Conservation (phyloP, 2,329 filamentous ascomycete species). For the Xylariomycetidae sp. region DNA sequence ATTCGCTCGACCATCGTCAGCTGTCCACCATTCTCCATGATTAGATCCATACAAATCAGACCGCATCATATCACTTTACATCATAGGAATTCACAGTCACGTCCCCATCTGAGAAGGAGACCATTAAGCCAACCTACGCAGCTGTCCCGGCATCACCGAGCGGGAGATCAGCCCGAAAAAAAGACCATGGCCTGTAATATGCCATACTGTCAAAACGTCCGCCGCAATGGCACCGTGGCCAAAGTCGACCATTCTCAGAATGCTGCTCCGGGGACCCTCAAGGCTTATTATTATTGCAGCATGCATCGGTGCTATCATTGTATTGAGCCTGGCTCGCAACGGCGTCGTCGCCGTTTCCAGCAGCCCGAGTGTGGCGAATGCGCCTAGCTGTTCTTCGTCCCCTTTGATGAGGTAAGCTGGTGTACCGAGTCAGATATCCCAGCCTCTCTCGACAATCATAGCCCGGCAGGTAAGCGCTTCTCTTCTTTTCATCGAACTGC, state of each 20-base stretch:
- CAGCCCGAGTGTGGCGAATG: conserved; percentile 17
- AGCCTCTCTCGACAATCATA: neutral
- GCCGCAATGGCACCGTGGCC: conserved; percentile 6
- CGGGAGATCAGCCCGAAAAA: too few relatives aligned
- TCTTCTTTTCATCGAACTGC: too few relatives aligned
- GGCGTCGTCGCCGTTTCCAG: conserved; percentile 7
- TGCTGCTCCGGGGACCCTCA: conserved; percentile 8
- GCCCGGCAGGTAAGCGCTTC: too few relatives aligned
- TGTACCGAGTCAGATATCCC: conserved; percentile 8
- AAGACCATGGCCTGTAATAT: conserved; percentile 12
- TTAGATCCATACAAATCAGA: too few relatives aligned
- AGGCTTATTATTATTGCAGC: conserved; percentile 16
- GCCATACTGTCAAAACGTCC: conserved; percentile 9
- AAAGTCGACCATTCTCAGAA: conserved; percentile 13
- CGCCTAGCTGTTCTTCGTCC: conserved; percentile 17
- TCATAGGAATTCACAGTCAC: too few relatives aligned
- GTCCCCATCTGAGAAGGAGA: too few relatives aligned
- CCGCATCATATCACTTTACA: too few relatives aligned
- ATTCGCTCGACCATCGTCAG: too few relatives aligned
- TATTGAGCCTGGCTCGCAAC: conserved; percentile 2
- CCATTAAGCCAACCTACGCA: too few relatives aligned
- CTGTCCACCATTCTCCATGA: too few relatives aligned
- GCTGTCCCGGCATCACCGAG: too few relatives aligned
- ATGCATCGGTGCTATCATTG: conserved; percentile 16
- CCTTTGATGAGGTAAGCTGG: conserved; percentile 10